Conservation (phyloP, 768 basidiomycete species). For the Infundibulicybe gibba region DNA sequence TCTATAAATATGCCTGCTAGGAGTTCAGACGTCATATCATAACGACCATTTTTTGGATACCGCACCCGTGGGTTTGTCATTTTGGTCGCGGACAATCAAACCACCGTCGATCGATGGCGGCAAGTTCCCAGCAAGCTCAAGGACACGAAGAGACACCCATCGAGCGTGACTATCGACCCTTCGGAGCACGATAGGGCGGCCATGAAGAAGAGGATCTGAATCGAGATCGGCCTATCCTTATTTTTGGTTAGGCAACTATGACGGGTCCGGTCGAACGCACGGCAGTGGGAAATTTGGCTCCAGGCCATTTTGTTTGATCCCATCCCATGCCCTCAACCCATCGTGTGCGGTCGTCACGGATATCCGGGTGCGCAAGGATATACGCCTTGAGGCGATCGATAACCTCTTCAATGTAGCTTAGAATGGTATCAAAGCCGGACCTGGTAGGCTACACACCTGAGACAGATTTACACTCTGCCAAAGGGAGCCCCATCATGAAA, state of each 20-base stretch:
- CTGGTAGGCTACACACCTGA: constrained; percentile 36
- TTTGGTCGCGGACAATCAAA: constrained; percentile 57
- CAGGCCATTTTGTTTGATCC: constrained; percentile 85
- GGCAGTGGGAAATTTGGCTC: constrained; percentile 64
- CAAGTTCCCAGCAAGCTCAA: constrained; percentile 59
- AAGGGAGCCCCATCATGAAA: constrained; percentile 59
- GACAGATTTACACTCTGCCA: constrained; percentile 55
- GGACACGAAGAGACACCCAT: constrained; percentile 79
- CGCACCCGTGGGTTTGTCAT: constrained; percentile 67
- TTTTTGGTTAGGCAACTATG: not conserved
- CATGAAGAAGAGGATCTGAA: constrained; percentile 59
- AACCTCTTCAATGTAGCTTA: constrained; percentile 43
- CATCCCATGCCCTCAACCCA: constrained; percentile 92
- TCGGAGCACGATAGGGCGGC: constrained; percentile 66
- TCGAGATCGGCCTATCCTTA: constrained; percentile 66
- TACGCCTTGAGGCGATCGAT: constrained; percentile 56
- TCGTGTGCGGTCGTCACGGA: constrained; percentile 42
- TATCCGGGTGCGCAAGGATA: constrained; percentile 53
- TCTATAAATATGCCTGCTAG: constrained; percentile 73
- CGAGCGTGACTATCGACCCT: constrained; percentile 83
- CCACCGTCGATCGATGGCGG: constrained; percentile 72
- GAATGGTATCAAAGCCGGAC: too few species aligned
- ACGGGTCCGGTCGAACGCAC: constrained; percentile 30
- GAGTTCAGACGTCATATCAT: not conserved
- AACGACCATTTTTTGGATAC: not conserved